Evolutionary conservation across 1,139 yeast genomes (phyloP), one percentile per base, ranked within the genome.

Genomic region (Taiozyma sp.): DNA sequence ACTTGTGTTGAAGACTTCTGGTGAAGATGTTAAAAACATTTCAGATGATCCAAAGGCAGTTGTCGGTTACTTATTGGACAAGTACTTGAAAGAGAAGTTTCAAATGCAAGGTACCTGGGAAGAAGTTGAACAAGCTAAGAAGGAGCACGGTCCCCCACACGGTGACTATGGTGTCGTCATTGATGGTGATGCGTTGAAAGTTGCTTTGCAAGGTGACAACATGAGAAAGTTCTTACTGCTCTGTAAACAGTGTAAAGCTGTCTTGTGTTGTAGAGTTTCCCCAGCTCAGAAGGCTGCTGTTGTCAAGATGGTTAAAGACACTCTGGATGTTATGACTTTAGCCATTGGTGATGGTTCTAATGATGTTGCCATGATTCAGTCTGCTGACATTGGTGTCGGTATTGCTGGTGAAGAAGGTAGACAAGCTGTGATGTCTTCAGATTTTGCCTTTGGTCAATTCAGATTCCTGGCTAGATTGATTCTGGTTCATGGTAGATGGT

Each of bases 281-380:
- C 99, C 99, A 0, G 89, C 97, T 44, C 99, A 93, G 68, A 93
- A 93, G 68, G 99, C 99, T 8, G 84, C 91, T 7, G 97, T 93
- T 40, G 98, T 93, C n/a, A 83, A 83, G 61, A 75, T 92, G 74
- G 98, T 93, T 28, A 87, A 87, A 64, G 80, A 81, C 22, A 83
- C 90, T 12, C 75, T 93, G 56, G 87, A 81, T 55, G 96, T 88
- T 46, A 87, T 87, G 87, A 87, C 97, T 1, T 74, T 93, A 57
- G 96, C 98, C 1, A 88, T 93, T 67, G 99, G 99, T 57, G 99
- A 93, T 69, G 99, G 99, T 54, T 96, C 98, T 42, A 93, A 93
- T 66, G 99, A 93, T 71, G 99, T 93, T 56, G 96, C 98, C 7
- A 93, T 93, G 99, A 93, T 93, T 60, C 98, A 93, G 68, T 91